These are phyloP conservation scores for Podospora didyma DNA, from an alignment of 495 filamentous ascomycete genomes.

Conservation along the genomic window DNA sequence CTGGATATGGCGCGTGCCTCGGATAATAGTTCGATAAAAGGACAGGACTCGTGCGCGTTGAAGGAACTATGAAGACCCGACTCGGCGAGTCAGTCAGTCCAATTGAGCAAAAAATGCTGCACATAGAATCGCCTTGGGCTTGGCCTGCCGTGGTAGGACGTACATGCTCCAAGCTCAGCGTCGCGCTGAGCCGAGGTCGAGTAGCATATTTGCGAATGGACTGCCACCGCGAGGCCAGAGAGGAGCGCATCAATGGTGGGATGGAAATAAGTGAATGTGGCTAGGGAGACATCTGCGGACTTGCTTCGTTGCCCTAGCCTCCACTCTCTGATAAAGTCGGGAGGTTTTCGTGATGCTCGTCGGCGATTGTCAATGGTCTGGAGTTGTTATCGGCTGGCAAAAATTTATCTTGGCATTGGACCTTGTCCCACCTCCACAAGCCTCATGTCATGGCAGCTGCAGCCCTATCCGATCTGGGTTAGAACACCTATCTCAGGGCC, in stretches of 20 bases:
- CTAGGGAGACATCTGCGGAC: not conserved
- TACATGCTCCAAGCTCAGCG: constrained; percentile 51
- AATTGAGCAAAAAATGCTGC: not conserved
- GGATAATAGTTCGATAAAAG: constrained; percentile 56
- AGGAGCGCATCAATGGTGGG: constrained; percentile 26
- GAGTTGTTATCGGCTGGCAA: not conserved
- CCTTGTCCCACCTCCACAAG: too few species aligned
- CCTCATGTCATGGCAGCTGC: too few species aligned
- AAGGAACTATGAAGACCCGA: constrained; percentile 48
- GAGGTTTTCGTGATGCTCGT: too few species aligned
- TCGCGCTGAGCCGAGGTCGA: constrained; percentile 31
- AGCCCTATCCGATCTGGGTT: too few species aligned
- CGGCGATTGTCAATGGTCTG: not conserved
- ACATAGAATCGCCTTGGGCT: not conserved
- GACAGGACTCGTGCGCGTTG: constrained; percentile 51
- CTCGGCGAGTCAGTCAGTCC: constrained; percentile 7
- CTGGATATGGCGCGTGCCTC: constrained; percentile 44
- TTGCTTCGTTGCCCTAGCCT: too few species aligned
- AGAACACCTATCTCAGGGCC: too few species aligned
- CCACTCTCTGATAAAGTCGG: too few species aligned
- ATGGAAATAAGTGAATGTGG: not conserved
- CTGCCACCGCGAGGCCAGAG: constrained; percentile 18
- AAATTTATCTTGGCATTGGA: too few species aligned
- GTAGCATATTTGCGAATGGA: constrained; percentile 40
- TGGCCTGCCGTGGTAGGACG: constrained; percentile 9